These are phyloP conservation scores for Sclerotinia spermophila DNA, from an alignment of 2,329 filamentous ascomycete species.

Conservation along the genomic window DNA sequence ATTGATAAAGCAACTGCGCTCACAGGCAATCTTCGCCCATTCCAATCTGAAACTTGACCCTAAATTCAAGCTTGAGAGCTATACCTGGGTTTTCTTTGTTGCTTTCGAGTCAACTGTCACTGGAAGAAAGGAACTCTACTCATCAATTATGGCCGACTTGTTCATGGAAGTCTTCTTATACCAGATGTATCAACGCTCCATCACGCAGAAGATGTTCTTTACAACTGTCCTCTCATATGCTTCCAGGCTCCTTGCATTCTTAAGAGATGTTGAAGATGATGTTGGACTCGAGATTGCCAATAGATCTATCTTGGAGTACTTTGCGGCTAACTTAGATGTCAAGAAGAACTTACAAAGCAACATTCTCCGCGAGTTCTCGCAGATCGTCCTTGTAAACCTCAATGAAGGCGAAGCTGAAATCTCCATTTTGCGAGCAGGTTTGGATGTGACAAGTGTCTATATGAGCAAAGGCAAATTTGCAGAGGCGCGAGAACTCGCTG, in stretches of 20 bases:
- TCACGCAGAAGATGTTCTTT: slow-evolving; percentile 41
- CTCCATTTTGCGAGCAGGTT: slow-evolving; percentile 41
- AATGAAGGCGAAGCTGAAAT: slow-evolving; percentile 37
- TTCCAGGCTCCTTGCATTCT: slow-evolving; percentile 32
- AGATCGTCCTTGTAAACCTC: slow-evolving; percentile 28
- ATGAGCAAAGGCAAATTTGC: slow-evolving; percentile 41
- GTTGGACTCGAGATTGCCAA: slow-evolving; percentile 38
- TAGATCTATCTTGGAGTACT: slow-evolving; percentile 39
- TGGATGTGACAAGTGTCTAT: slow-evolving; percentile 35
- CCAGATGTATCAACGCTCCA: slow-evolving; percentile 40
- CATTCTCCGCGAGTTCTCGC: slow-evolving; percentile 29
- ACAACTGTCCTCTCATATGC: slow-evolving; percentile 38
- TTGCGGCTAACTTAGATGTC: slow-evolving; percentile 32
- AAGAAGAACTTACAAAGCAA: slow-evolving; percentile 36
- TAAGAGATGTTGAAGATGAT: slow-evolving; percentile 40
- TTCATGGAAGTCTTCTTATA: slow-evolving; percentile 44
- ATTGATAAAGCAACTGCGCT: slow-evolving; percentile 46
- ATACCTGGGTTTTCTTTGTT: slow-evolving; percentile 45
- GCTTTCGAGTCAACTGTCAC: slow-evolving; percentile 44
- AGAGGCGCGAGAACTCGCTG: slow-evolving; percentile 44
- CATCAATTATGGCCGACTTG: slow-evolving; percentile 44
- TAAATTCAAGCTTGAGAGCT: slow-evolving; percentile 35
- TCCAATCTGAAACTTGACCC: slow-evolving; percentile 33
- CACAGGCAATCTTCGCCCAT: slow-evolving; percentile 47
- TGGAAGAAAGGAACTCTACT: slow-evolving; percentile 37